These are phyloP conservation scores for Asterella californica DNA, from an alignment of 225 moss, liverwort and hornwort genomes.

Conservation along the genomic window DNA sequence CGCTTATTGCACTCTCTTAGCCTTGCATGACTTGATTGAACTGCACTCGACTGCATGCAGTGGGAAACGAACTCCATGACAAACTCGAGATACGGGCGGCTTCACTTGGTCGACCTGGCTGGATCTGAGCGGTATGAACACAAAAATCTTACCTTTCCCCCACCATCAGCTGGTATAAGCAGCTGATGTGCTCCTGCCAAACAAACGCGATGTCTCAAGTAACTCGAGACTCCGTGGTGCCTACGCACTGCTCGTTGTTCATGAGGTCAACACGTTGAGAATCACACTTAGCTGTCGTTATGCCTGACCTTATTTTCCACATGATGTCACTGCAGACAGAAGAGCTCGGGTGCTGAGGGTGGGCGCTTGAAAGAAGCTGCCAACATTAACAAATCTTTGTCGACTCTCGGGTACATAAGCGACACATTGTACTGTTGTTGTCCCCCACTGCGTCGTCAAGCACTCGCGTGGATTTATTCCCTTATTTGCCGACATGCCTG, in stretches of 20 bases:
- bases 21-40: not conserved
- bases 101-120: slow-evolving; percentile 91
- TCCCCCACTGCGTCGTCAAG: too few relatives aligned
- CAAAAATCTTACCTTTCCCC: not conserved
- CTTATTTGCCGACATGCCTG: too few relatives aligned
- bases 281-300: too few relatives aligned
- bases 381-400: slow-evolving; percentile 94
- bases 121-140: slow-evolving; percentile 78
- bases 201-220: not conserved
- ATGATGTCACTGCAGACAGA: slow-evolving; percentile 56
- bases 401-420: slow-evolving; percentile 71
- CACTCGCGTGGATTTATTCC: too few relatives aligned
- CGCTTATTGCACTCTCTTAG: not conserved
- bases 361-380: slow-evolving; percentile 97
- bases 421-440: not conserved
- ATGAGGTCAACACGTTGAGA: not conserved
- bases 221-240: not conserved
- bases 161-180: too few relatives aligned
- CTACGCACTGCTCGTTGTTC: not conserved
- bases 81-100: slow-evolving; percentile 80
- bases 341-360: slow-evolving; percentile 90
- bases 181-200: too few relatives aligned
- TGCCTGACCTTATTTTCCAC: too few relatives aligned
- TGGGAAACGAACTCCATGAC: slow-evolving; percentile 93
- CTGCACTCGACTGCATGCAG: slow-evolving; percentile 10